Conservation (phyloP, 2,329 filamentous ascomycete genomes). For the Rhynchosporium graminicola region DNA sequence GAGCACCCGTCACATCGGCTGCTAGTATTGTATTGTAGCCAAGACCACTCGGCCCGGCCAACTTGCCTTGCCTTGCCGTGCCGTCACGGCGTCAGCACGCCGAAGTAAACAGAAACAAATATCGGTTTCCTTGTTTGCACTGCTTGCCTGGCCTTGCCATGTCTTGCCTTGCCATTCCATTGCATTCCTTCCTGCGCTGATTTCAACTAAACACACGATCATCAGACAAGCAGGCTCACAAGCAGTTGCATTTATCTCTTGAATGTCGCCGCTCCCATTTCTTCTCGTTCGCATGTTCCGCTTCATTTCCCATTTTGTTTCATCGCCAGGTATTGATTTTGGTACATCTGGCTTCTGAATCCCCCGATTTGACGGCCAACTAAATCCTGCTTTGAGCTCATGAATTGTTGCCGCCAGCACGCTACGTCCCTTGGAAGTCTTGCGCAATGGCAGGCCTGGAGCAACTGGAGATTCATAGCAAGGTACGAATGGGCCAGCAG, state of each 20-base stretch:
- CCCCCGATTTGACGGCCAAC: neutral
- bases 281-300: neutral
- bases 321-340: neutral
- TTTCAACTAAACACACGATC: neutral
- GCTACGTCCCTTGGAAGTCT: slow-evolving; percentile 46
- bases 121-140: neutral
- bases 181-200: neutral
- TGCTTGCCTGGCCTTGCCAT: neutral
- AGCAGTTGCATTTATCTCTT: neutral
- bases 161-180: neutral
- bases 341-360: neutral
- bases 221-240: neutral
- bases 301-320: neutral
- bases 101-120: slow-evolving; percentile 7
- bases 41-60: neutral
- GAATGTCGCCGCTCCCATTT: neutral
- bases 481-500: slow-evolving; percentile 55
- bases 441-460: slow-evolving; percentile 88
- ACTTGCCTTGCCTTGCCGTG: neutral
- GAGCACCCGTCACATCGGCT: too few relatives aligned
- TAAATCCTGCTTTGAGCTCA: neutral
- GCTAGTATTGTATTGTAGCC: too few relatives aligned
- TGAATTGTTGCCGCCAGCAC: slow-evolving; percentile 19
- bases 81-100: neutral
- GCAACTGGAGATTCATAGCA: slow-evolving; percentile 95